Conservation (phyloP, 257 asterid species). For the Ilex asprella region DNA sequence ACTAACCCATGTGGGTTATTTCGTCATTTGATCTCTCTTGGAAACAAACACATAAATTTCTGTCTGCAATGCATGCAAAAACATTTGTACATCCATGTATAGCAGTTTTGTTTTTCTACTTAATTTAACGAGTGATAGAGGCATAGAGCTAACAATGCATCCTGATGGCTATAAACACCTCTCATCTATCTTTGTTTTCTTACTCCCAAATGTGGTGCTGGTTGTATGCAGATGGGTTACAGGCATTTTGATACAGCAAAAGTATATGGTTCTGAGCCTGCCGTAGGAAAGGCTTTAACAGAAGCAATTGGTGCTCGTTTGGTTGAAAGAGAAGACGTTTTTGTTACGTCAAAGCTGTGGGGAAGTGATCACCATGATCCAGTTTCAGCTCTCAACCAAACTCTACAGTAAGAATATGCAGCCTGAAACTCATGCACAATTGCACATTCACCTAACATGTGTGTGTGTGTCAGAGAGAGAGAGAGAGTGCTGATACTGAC, state of each 20-base stretch:
- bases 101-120: neutral
- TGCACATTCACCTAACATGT: too few relatives aligned
- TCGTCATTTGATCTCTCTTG: too few relatives aligned
- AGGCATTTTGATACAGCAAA: slow-evolving; percentile 83
- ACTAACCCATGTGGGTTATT: too few relatives aligned
- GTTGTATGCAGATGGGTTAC: slow-evolving; percentile 55
- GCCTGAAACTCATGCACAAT: too few relatives aligned
- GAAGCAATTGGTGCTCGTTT: slow-evolving; percentile 38
- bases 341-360: slow-evolving; percentile 76
- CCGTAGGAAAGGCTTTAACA: slow-evolving; percentile 58
- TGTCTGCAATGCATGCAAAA: neutral
- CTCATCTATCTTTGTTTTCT: neutral
- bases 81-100: neutral
- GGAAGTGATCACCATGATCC: slow-evolving; percentile 80
- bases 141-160: too few relatives aligned
- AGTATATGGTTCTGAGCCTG: slow-evolving; percentile 70
- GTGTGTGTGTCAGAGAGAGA: too few relatives aligned
- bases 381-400: slow-evolving; percentile 52
- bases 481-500: too few relatives aligned
- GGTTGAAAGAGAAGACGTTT: slow-evolving; percentile 46
- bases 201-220: neutral
- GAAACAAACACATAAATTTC: too few relatives aligned
- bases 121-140: too few relatives aligned
- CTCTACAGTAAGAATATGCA: slow-evolving; percentile 45
- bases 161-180: too few relatives aligned